A percentile compares a stretch with the other conserved stretches of the same genome.
phyloP scores from a whole-genome alignment of 768 basidiomycete species.

The Boletellus ananas region DNA sequence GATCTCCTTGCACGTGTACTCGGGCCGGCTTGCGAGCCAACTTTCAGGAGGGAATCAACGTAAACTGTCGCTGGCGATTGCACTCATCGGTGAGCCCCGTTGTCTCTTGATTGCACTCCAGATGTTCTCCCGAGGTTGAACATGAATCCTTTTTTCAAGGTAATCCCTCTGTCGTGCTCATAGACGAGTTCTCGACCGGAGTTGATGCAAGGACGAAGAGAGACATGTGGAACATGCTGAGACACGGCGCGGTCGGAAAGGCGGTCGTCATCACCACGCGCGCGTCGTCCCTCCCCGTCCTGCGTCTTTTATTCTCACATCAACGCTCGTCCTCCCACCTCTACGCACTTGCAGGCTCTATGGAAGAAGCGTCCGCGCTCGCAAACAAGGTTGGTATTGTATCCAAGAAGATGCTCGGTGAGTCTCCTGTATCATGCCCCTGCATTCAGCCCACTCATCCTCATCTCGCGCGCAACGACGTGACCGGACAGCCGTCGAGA shows the following conservation, averaged over 20 bases:
- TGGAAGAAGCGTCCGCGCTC: slow-evolving; percentile 80
- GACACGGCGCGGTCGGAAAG: slow-evolving; percentile 61
- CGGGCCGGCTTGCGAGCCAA: slow-evolving; percentile 68
- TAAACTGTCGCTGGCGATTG: slow-evolving; percentile 72
- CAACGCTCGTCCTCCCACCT: no score
- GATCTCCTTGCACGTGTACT: slow-evolving; percentile 56
- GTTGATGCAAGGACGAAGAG: slow-evolving; percentile 82
- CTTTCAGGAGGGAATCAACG: slow-evolving; percentile 79
- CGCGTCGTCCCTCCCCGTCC: slow-evolving; percentile 28
- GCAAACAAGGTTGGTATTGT: slow-evolving; percentile 76
- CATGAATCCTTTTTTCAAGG: slow-evolving; percentile 34
- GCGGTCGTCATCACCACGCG: slow-evolving; percentile 72
- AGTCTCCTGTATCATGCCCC: slow-evolving; percentile 7
- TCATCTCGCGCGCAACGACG: not conserved
- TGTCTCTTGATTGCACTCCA: not conserved
- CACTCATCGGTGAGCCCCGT: slow-evolving; percentile 52
- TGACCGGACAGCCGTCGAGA: slow-evolving; percentile 52
- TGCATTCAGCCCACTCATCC: not conserved
- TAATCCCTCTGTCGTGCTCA: slow-evolving; percentile 72
- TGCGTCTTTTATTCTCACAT: not conserved
- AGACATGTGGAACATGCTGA: slow-evolving; percentile 76
- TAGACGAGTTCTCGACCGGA: slow-evolving; percentile 82
- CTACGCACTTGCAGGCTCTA: slow-evolving; percentile 52
- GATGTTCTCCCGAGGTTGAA: no score
- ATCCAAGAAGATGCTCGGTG: slow-evolving; percentile 66